Evolutionary conservation across 2,329 filamentous ascomycete genomes (phyloP).

Genomic region (Ceratocystiopsis sp.): DNA sequence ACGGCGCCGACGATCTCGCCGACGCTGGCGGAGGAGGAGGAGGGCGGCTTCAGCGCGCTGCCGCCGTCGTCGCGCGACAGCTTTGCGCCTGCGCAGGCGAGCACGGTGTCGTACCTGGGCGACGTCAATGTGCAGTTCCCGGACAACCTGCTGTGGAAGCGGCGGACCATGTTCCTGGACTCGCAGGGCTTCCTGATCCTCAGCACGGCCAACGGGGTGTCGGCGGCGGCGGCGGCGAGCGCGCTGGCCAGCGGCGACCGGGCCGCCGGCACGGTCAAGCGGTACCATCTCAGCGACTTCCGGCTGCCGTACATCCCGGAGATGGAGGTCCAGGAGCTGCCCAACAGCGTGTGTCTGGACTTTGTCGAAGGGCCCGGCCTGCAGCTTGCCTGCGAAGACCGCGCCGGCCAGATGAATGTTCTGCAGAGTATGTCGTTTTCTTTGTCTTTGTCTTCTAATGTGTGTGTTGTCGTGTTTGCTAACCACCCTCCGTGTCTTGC

Average conservation of each 20-base stretch:
- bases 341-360: slow-evolving; percentile 58
- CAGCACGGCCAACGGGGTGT: slow-evolving; percentile 44
- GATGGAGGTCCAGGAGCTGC: slow-evolving; percentile 80
- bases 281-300: slow-evolving; percentile 78
- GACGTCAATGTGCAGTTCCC: slow-evolving; percentile 97
- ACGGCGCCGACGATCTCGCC: slow-evolving; percentile 30
- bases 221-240: slow-evolving; percentile 13
- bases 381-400: slow-evolving; percentile 47
- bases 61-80: slow-evolving; percentile 2
- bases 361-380: slow-evolving; percentile 43
- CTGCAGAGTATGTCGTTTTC: slow-evolving; percentile 30
- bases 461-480: background rate
- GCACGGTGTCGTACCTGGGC: slow-evolving; percentile 52
- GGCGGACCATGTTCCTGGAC: slow-evolving; percentile 74
- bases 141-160: slow-evolving; percentile 91
- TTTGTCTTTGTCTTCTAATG: background rate
- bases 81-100: slow-evolving; percentile 14
- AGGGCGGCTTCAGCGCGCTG: slow-evolving; percentile 11
- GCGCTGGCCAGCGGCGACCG: slow-evolving; percentile 31
- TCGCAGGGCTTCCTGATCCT: slow-evolving; percentile 69
- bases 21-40: slow-evolving; percentile 32
- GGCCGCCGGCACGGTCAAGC: slow-evolving; percentile 37
- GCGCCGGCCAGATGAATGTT: slow-evolving; percentile 36
- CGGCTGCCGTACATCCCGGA: slow-evolving; percentile 65
- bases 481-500: background rate